Evolutionary conservation across 2,329 filamentous ascomycete genomes (phyloP), one percentile per base, ranked within the genome.

Genomic region (Escovopsis sp.): DNA sequence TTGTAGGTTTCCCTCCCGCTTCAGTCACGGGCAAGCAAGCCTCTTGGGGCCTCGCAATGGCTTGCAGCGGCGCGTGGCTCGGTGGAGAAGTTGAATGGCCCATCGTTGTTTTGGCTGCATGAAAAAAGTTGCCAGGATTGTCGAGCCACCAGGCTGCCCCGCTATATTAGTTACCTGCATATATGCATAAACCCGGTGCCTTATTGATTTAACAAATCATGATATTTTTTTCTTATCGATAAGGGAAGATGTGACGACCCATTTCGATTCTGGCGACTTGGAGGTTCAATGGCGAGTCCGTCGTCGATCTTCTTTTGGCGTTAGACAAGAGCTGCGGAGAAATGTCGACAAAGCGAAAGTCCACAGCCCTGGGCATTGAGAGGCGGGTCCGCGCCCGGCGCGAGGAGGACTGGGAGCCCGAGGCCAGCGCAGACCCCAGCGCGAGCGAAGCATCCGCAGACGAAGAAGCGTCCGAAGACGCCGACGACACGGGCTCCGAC

Each of bases 341-440:
- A 23, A 65, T 67, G 64, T 49, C 59, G 1, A 47, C 56, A 0
- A 62, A 62, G 45, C 62, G 71, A 35, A 71, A 68, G 50, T 42
- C 57, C 3, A 57, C 60, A 2, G 53, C 56, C 1, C 35, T 54
- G 6, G 60, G 58, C 10, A 53, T 68, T 2, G 61, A 66, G 46
- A 59, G 66, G 43, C 60, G 66, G 36, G 68, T 71, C 1, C 63
- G 64, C 33, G 59, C 63, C 2, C 58, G 67, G 39, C 63, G 55
- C 28, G 63, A 70, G 26, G 66, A 69, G 26, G 60, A 67, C 41
- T 64, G 61, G 51, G 60, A 67, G 23, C 47, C 53, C 23, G 51
- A 56, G 26, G 57, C 49, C 42, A 61, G 57, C 49, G 61, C 57
- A 12, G 48, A 48, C 26, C 45, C 46, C 2, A 53, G 54, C 4